phyloP scores from a whole-genome alignment of 106 monocot genomes.

The Platanthera guangdongensis region DNA sequence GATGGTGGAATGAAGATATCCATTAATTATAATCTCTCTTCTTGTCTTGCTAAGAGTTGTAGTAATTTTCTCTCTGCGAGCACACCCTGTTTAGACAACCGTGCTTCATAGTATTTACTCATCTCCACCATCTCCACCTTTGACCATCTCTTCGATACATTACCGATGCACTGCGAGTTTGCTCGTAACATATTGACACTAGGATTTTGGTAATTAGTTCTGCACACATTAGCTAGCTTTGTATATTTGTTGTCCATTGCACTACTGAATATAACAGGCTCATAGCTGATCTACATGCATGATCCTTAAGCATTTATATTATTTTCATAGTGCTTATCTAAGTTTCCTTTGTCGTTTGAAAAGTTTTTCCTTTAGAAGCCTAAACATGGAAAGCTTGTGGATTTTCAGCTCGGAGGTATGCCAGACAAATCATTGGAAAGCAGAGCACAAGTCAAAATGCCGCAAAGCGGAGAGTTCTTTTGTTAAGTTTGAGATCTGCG shows the following conservation, averaged over 20 bases:
- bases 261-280: not conserved
- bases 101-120: too few species aligned
- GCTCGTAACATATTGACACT: too few species aligned
- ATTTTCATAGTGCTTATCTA: not conserved
- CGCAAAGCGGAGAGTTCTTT: constrained; percentile 20
- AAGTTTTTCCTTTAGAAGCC: not conserved
- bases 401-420: constrained; percentile 52
- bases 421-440: constrained; percentile 57
- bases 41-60: too few species aligned
- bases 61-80: too few species aligned
- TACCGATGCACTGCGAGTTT: too few species aligned
- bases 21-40: too few species aligned
- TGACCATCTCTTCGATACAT: too few species aligned
- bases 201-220: too few species aligned
- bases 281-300: not conserved
- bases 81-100: too few species aligned
- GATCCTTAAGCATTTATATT: not conserved
- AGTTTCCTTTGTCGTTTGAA: not conserved
- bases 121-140: too few species aligned
- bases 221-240: not conserved
- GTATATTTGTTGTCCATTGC: not conserved
- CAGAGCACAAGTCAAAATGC: constrained; percentile 58
- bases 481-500: constrained; percentile 17
- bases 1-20: too few species aligned
- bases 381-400: not conserved